phyloP scores from a whole-genome alignment of 2,329 filamentous ascomycete genomes.

The Berkeleyomyces basicola region DNA sequence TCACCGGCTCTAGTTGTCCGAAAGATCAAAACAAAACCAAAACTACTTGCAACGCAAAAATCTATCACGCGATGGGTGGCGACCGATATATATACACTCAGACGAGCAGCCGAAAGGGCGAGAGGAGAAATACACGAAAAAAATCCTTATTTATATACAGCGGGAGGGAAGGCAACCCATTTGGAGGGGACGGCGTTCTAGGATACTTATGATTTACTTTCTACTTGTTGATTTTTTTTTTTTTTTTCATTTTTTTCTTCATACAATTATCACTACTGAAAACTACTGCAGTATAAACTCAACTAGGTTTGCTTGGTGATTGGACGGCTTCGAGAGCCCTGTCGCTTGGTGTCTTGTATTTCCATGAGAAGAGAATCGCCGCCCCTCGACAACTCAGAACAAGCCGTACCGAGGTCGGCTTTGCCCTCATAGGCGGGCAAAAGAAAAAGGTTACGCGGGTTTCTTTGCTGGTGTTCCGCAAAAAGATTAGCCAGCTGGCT shows the following conservation, averaged over 20 bases:
- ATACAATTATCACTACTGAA: not conserved
- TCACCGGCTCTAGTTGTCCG: not conserved
- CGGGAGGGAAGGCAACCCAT: not conserved
- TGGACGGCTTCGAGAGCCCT: not conserved
- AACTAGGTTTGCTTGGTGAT: not conserved
- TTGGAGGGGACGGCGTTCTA: not conserved
- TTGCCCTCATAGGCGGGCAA: too few species aligned
- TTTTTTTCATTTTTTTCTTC: not conserved
- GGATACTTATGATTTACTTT: not conserved
- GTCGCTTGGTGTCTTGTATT: not conserved
- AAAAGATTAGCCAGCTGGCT: not conserved
- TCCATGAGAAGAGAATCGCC: too few species aligned
- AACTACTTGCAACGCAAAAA: not conserved
- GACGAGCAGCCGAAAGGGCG: not conserved
- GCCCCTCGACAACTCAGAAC: too few species aligned
- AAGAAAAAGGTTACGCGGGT: too few species aligned
- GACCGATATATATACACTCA: not conserved
- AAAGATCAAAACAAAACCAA: not conserved
- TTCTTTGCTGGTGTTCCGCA: not conserved
- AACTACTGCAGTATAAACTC: not conserved
- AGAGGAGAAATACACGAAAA: not conserved
- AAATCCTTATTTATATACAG: not conserved
- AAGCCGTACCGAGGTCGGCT: too few species aligned
- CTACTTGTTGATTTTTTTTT: slow-evolving; percentile 4
- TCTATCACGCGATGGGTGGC: not conserved